Conservation (phyloP, 2,329 filamentous ascomycete genomes). For the Sporothrix brasiliensis region DNA sequence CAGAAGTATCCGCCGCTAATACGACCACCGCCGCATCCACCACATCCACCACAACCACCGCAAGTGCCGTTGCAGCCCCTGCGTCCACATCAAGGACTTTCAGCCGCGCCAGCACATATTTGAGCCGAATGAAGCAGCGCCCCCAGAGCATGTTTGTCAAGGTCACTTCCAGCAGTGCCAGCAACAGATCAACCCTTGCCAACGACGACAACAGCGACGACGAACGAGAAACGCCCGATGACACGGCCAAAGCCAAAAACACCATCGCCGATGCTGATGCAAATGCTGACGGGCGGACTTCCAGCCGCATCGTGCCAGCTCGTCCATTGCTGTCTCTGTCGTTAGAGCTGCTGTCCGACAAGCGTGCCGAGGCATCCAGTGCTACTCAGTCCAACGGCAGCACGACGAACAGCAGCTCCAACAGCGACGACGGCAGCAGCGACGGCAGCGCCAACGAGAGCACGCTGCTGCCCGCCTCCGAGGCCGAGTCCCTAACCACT, state of each 20-base stretch:
- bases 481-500: slow-evolving; percentile 43
- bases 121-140: slow-evolving; percentile 56
- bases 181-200: slow-evolving; percentile 1
- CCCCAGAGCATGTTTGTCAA: slow-evolving; percentile 50
- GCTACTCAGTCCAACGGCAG: background rate
- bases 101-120: slow-evolving; percentile 52
- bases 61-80: slow-evolving; percentile 19
- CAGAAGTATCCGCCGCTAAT: slow-evolving; percentile 16
- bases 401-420: slow-evolving; percentile 9
- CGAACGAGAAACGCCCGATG: background rate
- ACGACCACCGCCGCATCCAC: slow-evolving; percentile 6
- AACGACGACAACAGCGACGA: slow-evolving; percentile 10
- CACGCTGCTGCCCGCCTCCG: slow-evolving; percentile 37
- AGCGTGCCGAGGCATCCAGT: background rate
- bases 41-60: background rate
- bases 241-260: background rate
- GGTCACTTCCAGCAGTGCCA: slow-evolving; percentile 39
- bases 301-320: slow-evolving; percentile 2
- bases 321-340: slow-evolving; percentile 23
- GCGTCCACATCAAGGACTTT: slow-evolving; percentile 45
- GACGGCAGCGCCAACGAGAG: slow-evolving; percentile 37
- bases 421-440: slow-evolving; percentile 27
- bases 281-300: background rate
- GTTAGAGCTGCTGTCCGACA: slow-evolving; percentile 28
- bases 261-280: slow-evolving; percentile 8